Evolutionary conservation across 257 asterid species (phyloP).

Genomic region (Plantago major): DNA sequence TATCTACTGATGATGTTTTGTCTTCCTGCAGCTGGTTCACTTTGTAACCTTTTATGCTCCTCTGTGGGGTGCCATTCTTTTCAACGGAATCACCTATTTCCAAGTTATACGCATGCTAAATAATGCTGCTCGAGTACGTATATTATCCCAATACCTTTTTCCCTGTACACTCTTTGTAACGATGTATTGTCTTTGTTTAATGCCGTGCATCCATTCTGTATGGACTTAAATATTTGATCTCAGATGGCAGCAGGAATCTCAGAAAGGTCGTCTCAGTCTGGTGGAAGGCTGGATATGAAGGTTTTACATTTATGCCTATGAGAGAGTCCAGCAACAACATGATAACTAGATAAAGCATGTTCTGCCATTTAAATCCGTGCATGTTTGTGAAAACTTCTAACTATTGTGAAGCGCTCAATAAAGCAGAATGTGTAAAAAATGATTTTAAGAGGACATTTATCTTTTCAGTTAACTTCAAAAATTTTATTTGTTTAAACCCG

Average conservation of each 20-base stretch:
- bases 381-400: too few species aligned
- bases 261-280: constrained; percentile 68
- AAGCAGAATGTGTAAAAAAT: too few species aligned
- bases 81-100: constrained; percentile 91
- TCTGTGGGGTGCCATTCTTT: constrained; percentile 96
- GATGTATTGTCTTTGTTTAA: neutral
- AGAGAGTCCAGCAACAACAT: neutral
- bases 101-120: constrained; percentile 98
- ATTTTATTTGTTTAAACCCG: neutral
- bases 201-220: constrained; percentile 16
- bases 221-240: constrained; percentile 25
- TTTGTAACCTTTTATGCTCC: constrained; percentile 92
- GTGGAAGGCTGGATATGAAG: constrained; percentile 78
- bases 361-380: too few species aligned
- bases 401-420: too few species aligned
- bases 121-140: constrained; percentile 95
- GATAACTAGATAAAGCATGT: neutral
- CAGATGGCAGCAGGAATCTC: constrained; percentile 99
- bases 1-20: constrained; percentile 16
- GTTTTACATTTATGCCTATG: constrained; percentile 27
- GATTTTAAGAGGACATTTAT: constrained; percentile 1
- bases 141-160: constrained; percentile 18
- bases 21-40: constrained; percentile 71
- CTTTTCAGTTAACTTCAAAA: neutral
- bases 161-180: constrained; percentile 6